Percentiles rank a stretch among this genome's conserved stretches.
phyloP scores from a whole-genome alignment of 116 monocot species.

The Posidonia oceanica region DNA sequence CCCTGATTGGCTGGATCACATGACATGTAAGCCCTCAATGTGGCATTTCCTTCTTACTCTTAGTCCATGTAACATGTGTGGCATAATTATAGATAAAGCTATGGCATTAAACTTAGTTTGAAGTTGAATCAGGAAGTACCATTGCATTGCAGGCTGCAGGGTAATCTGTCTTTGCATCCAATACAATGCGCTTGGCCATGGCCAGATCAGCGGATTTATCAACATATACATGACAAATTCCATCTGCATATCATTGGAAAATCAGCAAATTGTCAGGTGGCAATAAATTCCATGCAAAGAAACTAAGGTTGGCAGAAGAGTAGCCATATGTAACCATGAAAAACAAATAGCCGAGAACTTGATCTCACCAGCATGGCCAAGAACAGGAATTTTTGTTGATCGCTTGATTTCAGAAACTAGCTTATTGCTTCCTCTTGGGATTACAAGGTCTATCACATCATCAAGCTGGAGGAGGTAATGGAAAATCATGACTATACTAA shows the following conservation, averaged over 20 bases:
- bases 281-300: not conserved
- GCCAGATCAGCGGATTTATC: conserved; percentile 90
- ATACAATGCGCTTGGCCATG: conserved; percentile 70
- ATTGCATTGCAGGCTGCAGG: conserved; percentile 98
- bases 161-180: conserved; percentile 96
- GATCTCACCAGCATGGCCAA: conserved; percentile 78
- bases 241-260: conserved; percentile 39
- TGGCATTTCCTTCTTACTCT: too few species aligned
- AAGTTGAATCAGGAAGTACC: conserved; percentile 19
- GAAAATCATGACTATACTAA: conserved; percentile 1
- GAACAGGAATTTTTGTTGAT: conserved; percentile 82
- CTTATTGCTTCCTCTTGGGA: conserved; percentile 86
- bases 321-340: not conserved
- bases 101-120: too few species aligned
- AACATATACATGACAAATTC: conserved; percentile 96
- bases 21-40: too few species aligned
- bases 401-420: conserved; percentile 83
- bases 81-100: too few species aligned
- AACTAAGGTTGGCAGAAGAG: not conserved
- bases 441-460: conserved; percentile 99
- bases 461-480: conserved; percentile 48
- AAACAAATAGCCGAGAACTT: not conserved
- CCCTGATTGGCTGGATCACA: too few species aligned
- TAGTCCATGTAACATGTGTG: too few species aligned
- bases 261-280: not conserved